These are phyloP conservation scores for Eurotiales sp. DNA, from an alignment of 2,329 filamentous ascomycete species.

Conservation along the genomic window DNA sequence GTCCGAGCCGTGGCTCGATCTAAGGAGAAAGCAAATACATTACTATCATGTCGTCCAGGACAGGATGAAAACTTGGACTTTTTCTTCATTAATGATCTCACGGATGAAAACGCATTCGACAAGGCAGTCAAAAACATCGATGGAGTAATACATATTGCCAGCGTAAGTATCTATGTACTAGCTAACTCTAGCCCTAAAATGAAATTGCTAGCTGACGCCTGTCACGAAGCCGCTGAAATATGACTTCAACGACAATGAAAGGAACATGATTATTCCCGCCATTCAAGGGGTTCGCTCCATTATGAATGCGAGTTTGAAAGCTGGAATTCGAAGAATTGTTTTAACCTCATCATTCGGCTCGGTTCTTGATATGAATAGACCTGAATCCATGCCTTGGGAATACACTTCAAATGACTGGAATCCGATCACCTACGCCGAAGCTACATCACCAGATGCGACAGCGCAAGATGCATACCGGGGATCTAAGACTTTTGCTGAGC, in stretches of 20 bases:
- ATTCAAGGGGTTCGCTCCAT: not conserved
- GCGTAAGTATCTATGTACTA: not conserved
- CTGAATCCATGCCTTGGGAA: not conserved
- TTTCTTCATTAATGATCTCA: not conserved
- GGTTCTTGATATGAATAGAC: not conserved
- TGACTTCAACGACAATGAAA: not conserved
- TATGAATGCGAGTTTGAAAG: not conserved
- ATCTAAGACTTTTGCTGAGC: not conserved
- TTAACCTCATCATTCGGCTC: slow-evolving; percentile 4
- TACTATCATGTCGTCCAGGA: not conserved
- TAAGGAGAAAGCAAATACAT: not conserved
- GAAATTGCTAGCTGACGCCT: not conserved
- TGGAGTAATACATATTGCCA: not conserved
- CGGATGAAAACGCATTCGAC: not conserved
- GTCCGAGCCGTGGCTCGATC: not conserved
- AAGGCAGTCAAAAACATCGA: not conserved
- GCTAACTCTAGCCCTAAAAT: no score
- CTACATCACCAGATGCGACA: not conserved
- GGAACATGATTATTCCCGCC: not conserved
- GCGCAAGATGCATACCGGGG: not conserved
- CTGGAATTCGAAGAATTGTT: not conserved
- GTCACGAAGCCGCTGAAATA: not conserved
- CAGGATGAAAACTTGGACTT: not conserved
- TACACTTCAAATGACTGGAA: slow-evolving; percentile 1
- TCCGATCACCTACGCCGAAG: not conserved